phyloP scores from a whole-genome alignment of 805 yeast species.

The Brettanomyces bruxellensis region DNA sequence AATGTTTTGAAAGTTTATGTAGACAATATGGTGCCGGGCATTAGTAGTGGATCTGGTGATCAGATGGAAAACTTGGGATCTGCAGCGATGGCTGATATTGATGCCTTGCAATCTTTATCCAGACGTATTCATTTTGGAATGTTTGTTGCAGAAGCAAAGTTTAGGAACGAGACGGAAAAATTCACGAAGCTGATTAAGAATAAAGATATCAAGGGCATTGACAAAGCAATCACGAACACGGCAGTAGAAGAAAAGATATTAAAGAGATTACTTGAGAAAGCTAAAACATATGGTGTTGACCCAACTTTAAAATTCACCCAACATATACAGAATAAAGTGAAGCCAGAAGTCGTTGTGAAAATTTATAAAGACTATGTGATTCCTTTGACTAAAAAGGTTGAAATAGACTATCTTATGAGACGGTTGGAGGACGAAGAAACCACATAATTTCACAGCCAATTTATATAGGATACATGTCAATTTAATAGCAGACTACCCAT shows the following conservation, averaged over 20 bases:
- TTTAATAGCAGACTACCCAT: no score
- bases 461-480: neutral
- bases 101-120: slow-evolving; percentile 77
- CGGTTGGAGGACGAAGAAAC: slow-evolving; percentile 52
- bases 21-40: slow-evolving; percentile 62
- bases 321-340: slow-evolving; percentile 60
- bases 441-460: neutral
- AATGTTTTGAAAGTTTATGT: slow-evolving; percentile 64
- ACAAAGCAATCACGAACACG: slow-evolving; percentile 72
- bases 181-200: slow-evolving; percentile 58
- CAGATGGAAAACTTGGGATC: slow-evolving; percentile 85
- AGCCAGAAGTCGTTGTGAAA: slow-evolving; percentile 72
- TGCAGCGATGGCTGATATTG: slow-evolving; percentile 77
- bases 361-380: slow-evolving; percentile 84
- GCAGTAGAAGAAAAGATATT: slow-evolving; percentile 83
- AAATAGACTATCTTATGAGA: slow-evolving; percentile 80
- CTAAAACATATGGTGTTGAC: slow-evolving; percentile 79
- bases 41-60: slow-evolving; percentile 59
- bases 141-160: slow-evolving; percentile 96
- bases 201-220: slow-evolving; percentile 64
- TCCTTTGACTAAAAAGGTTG: slow-evolving; percentile 92
- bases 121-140: slow-evolving; percentile 94
- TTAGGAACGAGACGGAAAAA: slow-evolving; percentile 51
- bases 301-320: slow-evolving; percentile 71
- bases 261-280: slow-evolving; percentile 70